phyloP scores from a whole-genome alignment of 1,139 yeast genomes.

The Meyerozyma elateridarum region DNA sequence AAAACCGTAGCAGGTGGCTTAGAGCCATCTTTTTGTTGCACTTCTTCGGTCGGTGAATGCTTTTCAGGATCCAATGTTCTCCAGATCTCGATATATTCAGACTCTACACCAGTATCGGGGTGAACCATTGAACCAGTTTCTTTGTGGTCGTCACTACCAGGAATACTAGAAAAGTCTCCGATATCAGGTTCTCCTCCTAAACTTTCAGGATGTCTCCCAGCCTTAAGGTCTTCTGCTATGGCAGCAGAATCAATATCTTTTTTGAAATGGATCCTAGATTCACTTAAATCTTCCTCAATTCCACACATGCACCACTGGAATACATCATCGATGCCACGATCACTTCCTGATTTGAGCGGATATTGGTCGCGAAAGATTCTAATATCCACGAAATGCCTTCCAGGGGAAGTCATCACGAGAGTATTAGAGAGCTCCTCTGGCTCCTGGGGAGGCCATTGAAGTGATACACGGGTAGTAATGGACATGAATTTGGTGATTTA shows the following conservation, averaged over 20 bases:
- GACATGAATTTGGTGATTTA: constrained; percentile 17
- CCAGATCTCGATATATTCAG: constrained; percentile 56
- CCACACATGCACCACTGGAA: constrained; percentile 40
- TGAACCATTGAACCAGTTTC: constrained; percentile 55
- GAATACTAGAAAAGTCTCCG: constrained; percentile 40
- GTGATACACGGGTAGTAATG: constrained; percentile 42
- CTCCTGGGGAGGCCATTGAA: constrained; percentile 48
- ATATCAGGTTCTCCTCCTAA: constrained; percentile 32
- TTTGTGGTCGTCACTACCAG: constrained; percentile 38
- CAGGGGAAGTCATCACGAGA: constrained; percentile 45
- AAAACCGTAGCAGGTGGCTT: constrained; percentile 8
- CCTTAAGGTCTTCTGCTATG: constrained; percentile 20
- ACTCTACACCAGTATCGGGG: constrained; percentile 38
- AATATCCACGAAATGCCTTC: constrained; percentile 43
- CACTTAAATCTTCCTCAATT: constrained; percentile 28
- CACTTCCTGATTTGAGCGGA: constrained; percentile 15
- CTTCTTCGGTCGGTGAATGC: constrained; percentile 27
- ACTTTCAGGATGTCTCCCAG: constrained; percentile 12
- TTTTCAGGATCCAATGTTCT: constrained; percentile 41
- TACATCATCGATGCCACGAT: constrained; percentile 19
- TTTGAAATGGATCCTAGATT: constrained; percentile 31
- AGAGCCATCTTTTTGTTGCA: constrained; percentile 18
- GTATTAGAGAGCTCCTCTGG: constrained; percentile 48
- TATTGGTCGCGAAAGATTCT: constrained; percentile 23
- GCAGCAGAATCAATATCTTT: constrained; percentile 42